Evolutionary conservation across 2,329 filamentous ascomycete genomes (phyloP), one percentile per base, ranked within the genome.

Genomic region (Neophaeococcomyces mojaviensis): DNA sequence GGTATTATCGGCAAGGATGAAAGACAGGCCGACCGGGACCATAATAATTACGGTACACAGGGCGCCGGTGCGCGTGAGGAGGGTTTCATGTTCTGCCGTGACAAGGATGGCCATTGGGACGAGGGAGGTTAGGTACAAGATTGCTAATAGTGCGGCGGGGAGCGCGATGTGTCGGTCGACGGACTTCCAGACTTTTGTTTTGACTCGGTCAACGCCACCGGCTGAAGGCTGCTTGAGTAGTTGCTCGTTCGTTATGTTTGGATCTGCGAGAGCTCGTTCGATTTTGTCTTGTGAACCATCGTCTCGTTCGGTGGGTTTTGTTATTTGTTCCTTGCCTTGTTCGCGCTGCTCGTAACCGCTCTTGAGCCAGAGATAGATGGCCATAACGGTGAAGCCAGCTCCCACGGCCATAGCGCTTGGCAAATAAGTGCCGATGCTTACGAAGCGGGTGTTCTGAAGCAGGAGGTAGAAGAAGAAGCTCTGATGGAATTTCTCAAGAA

Each of bases 381-480:
- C 88, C 73, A 90, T 94, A 62, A 98, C 90, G 24, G 86, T 95
- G 61, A 97, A 97, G 64, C 89, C 96, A 35, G 83, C 85, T 2
- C 92, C 92, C 47, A 98, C 77, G 41, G 97, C 69, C 92, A 98
- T 98, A n/a, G 92, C 92, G 57, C 88, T 94, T 0, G 92, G 92
- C 3, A 98, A 75, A 61, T 98, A 98, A 1, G 90, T 98, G 13
- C 92, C 92, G 53, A 98, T 98, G 66, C 89, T 97, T 56, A 97
- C 92, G 62, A 98, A 98, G 9, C 89, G 82, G 58, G 92, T 86
- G 24, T 82, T 79, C 55, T 94, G 84, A 79, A 97, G 88, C 36
- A 98, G 75, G 42, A 98, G 73, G 64, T 98, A 98, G 69, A 98
- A 97, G 77, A 98, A 98, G 73, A 98, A 98, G 64, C 89, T 96